Evolutionary conservation across 176 grass and related monocot species (phyloP).

Genomic region (Secale cereale): DNA sequence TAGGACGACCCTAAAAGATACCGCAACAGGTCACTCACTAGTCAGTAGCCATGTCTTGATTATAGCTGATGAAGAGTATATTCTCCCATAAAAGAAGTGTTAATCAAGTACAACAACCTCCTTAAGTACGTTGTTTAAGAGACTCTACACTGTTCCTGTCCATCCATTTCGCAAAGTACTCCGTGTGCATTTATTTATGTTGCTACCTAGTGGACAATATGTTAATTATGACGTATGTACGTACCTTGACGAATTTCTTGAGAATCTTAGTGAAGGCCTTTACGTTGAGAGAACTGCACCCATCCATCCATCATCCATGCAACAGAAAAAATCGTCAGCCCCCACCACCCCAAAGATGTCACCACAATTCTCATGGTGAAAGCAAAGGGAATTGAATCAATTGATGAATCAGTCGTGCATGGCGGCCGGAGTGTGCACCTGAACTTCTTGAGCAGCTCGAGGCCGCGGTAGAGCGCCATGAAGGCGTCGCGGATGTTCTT

Average conservation of each 20-base stretch:
- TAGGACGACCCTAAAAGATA: neutral
- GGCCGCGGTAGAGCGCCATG: slow-evolving; percentile 79
- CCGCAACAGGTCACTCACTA: neutral
- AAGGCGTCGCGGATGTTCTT: slow-evolving; percentile 88
- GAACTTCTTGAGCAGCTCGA: slow-evolving; percentile 83
- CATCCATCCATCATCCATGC: slow-evolving; percentile 32
- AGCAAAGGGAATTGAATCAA: neutral
- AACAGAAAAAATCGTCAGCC: slow-evolving; percentile 13
- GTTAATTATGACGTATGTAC: neutral
- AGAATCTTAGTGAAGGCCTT: slow-evolving; percentile 90
- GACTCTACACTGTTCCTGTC: neutral
- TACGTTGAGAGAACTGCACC: slow-evolving; percentile 77
- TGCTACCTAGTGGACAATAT: neutral
- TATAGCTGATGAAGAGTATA: neutral
- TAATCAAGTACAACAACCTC: neutral
- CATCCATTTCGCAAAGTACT: slow-evolving; percentile 9
- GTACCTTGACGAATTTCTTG: slow-evolving; percentile 96
- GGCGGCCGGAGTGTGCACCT: slow-evolving; percentile 27
- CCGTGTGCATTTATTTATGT: neutral
- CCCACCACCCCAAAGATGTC: neutral
- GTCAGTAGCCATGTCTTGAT: neutral
- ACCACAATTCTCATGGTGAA: neutral
- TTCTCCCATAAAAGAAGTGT: neutral
- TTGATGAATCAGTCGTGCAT: neutral
- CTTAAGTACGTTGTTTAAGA: neutral